These are phyloP conservation scores for Phytophthora sansomeana DNA, from an alignment of 352 stramenopile species.

Conservation along the genomic window DNA sequence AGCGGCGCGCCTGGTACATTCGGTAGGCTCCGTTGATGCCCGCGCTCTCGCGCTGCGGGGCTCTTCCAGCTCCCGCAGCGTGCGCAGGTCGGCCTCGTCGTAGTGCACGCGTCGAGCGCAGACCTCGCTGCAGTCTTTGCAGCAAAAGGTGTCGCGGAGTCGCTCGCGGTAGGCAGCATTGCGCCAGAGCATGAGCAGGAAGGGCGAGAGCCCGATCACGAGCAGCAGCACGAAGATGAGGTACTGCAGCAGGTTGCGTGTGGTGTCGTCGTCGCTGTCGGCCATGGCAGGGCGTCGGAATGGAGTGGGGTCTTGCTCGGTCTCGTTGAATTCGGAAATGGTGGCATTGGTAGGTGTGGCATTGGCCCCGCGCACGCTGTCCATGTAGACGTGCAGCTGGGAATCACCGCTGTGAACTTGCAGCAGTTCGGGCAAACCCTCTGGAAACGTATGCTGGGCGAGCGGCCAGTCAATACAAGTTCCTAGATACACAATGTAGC, in stretches of 20 bases:
- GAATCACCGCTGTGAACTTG: neutral
- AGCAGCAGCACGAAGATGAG: constrained; percentile 53
- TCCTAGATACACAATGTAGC: no score
- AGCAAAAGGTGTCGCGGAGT: constrained; percentile 46
- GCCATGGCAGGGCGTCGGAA: constrained; percentile 21
- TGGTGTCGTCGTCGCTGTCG: constrained; percentile 34
- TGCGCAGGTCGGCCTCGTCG: constrained; percentile 62
- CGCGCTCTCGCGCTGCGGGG: constrained; percentile 43
- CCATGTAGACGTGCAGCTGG: neutral
- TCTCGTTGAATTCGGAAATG: constrained; percentile 37
- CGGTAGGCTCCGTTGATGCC: constrained; percentile 68
- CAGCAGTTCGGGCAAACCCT: no score
- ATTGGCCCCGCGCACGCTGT: neutral
- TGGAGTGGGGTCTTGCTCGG: constrained; percentile 8
- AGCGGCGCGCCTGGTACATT: constrained; percentile 58
- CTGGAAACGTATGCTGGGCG: no score
- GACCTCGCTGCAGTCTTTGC: constrained; percentile 38
- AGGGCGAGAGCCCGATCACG: constrained; percentile 48
- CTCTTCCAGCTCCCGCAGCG: constrained; percentile 62
- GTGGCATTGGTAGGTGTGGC: constrained; percentile 1
- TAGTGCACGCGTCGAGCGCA: constrained; percentile 52
- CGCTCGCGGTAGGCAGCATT: constrained; percentile 45
- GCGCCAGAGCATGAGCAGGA: constrained; percentile 62
- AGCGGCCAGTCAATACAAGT: no score
- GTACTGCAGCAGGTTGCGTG: constrained; percentile 56